A percentile compares a stretch with the other conserved stretches of the same genome.
phyloP scores from a whole-genome alignment of 208 protist genomes.

The Leishmania turanica region DNA sequence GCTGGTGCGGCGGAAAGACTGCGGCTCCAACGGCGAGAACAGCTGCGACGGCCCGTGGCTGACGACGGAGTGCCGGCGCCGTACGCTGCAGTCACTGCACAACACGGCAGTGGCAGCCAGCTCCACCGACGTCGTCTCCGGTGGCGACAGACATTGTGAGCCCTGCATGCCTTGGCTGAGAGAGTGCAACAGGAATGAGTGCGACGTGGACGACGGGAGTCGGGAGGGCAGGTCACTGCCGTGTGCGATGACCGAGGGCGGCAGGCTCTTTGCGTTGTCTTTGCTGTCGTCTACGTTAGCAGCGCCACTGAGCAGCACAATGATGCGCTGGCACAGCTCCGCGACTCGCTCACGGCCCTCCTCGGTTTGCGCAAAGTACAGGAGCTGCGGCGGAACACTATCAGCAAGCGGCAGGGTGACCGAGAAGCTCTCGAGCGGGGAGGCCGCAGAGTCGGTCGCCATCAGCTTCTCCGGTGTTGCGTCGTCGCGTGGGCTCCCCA shows the following conservation, averaged over 20 bases:
- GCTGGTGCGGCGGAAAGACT: constrained; percentile 17
- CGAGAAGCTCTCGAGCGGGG: background rate
- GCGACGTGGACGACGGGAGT: background rate
- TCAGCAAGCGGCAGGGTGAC: background rate
- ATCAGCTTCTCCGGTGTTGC: background rate
- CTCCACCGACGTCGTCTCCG: constrained; percentile 16
- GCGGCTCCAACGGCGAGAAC: constrained; percentile 34
- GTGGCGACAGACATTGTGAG: constrained; percentile 26
- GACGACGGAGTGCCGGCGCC: constrained; percentile 4
- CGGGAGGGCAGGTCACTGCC: background rate
- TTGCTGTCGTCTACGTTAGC: background rate
- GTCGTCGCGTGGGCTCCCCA: background rate
- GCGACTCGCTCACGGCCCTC: constrained; percentile 14
- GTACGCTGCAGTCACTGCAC: background rate
- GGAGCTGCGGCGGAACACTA: background rate
- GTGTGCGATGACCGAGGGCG: background rate
- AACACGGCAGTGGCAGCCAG: background rate
- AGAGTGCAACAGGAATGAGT: background rate
- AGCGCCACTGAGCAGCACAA: constrained; percentile 1
- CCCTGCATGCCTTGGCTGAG: constrained; percentile 39
- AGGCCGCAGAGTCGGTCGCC: background rate
- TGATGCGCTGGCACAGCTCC: constrained; percentile 18
- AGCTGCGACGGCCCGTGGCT: constrained; percentile 42
- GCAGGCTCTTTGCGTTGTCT: background rate
- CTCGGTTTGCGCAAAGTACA: constrained; percentile 5